These are phyloP conservation scores for Podospora didyma DNA, from an alignment of 495 filamentous ascomycete species.

Conservation along the genomic window DNA sequence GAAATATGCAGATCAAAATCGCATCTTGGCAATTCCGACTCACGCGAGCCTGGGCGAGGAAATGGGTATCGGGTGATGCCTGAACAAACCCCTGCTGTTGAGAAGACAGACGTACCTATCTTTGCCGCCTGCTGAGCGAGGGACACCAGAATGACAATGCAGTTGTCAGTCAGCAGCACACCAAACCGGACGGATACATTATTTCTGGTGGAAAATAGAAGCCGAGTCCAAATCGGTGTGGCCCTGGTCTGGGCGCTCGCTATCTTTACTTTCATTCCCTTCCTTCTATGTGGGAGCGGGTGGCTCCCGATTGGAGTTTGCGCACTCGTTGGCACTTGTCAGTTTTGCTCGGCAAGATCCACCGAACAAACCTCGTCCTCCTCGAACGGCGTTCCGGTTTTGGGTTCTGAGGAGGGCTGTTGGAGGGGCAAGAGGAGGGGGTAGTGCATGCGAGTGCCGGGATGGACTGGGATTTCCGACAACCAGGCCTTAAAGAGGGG, in stretches of 20 bases:
- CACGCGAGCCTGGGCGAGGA: background rate
- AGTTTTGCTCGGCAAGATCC: background rate
- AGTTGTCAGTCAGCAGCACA: too few relatives aligned
- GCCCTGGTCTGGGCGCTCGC: background rate
- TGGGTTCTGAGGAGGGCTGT: background rate
- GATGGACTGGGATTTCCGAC: background rate
- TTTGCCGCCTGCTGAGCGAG: too few relatives aligned
- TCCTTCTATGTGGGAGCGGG: constrained; percentile 6
- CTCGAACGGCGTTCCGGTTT: background rate
- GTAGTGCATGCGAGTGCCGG: background rate
- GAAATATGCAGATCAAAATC: constrained; percentile 14
- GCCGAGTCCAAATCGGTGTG: background rate
- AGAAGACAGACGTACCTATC: too few relatives aligned
- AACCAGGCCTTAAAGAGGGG: background rate
- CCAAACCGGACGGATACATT: too few relatives aligned
- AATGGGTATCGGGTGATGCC: background rate
- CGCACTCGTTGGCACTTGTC: background rate
- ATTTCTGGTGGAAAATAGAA: background rate
- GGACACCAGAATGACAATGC: too few relatives aligned
- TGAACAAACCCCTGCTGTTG: constrained; percentile 8
- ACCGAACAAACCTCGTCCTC: background rate
- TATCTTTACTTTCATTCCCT: background rate
- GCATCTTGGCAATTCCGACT: constrained; percentile 12
- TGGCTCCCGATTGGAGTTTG: constrained; percentile 23
- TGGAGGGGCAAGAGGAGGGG: too few relatives aligned